Percentiles rank a stretch among this genome's conserved stretches.
These are phyloP conservation scores for Hypoxylon crocopeplum DNA, from an alignment of 495 filamentous ascomycete genomes.

Conservation along the genomic window DNA sequence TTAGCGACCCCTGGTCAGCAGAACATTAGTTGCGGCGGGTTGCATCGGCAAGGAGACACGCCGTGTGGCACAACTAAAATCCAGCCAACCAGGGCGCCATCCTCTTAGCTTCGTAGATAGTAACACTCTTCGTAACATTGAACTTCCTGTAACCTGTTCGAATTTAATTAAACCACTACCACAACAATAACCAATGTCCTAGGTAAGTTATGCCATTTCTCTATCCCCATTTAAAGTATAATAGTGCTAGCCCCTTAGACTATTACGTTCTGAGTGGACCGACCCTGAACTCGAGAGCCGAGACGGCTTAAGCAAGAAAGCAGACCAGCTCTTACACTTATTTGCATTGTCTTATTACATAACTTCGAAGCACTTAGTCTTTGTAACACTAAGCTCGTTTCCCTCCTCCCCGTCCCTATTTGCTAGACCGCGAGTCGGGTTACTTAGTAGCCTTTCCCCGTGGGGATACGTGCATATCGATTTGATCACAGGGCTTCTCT, in stretches of 20 bases:
- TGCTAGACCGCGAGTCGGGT: constrained; percentile 11
- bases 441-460: constrained; percentile 5
- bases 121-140: not conserved
- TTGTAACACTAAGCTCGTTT: constrained; percentile 11
- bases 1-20: constrained; percentile 19
- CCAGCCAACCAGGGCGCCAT: constrained; percentile 16
- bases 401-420: not conserved
- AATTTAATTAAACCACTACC: not conserved
- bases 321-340: constrained; percentile 10
- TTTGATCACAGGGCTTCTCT: constrained; percentile 22
- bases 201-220: not conserved
- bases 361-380: constrained; percentile 7
- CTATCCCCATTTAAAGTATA: not conserved
- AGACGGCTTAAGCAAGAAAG: constrained; percentile 15
- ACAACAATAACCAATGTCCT: not conserved
- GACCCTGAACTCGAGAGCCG: constrained; percentile 6
- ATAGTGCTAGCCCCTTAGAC: not conserved
- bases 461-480: constrained; percentile 23
- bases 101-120: not conserved
- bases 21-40: constrained; percentile 26
- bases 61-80: constrained; percentile 8
- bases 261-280: constrained; percentile 6
- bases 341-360: constrained; percentile 31
- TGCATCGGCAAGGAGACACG: constrained; percentile 25
- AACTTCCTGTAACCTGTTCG: not conserved